Percentiles rank a stretch among this genome's conserved stretches.
phyloP scores from a whole-genome alignment of 371 early-diverging fungal genomes.

The Lichtheimia hyalospora region DNA sequence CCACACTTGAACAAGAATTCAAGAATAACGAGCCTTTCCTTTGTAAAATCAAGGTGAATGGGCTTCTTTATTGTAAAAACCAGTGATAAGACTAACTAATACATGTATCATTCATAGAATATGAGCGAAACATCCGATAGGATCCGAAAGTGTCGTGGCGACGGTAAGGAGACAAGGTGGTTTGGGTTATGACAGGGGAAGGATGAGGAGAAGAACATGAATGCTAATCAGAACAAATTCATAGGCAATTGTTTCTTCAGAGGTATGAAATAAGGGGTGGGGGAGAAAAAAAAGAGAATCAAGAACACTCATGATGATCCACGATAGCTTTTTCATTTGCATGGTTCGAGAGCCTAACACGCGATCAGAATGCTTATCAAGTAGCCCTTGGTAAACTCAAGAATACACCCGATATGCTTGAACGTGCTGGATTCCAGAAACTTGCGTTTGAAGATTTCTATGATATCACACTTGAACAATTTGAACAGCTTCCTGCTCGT shows the following conservation, averaged over 20 bases:
- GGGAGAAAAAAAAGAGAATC: too few species aligned
- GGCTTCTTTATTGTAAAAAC: not conserved
- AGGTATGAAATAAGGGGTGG: slow-evolving; percentile 40
- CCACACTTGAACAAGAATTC: slow-evolving; percentile 55
- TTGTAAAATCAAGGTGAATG: slow-evolving; percentile 55
- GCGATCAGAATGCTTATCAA: slow-evolving; percentile 24
- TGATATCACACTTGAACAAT: slow-evolving; percentile 51
- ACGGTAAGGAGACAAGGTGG: slow-evolving; percentile 46
- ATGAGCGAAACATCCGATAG: slow-evolving; percentile 46
- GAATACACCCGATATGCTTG: slow-evolving; percentile 47
- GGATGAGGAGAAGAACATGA: not conserved
- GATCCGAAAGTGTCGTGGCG: slow-evolving; percentile 68
- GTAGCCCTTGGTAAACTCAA: slow-evolving; percentile 41
- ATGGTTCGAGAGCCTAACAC: slow-evolving; percentile 63
- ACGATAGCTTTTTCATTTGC: slow-evolving; percentile 64
- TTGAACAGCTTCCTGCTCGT: slow-evolving; percentile 31
- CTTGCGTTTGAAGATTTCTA: slow-evolving; percentile 68
- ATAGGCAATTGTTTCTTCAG: slow-evolving; percentile 73
- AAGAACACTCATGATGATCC: too few species aligned
- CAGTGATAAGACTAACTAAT: too few species aligned
- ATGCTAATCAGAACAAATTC: not conserved
- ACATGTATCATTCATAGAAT: slow-evolving; percentile 36
- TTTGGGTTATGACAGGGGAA: not conserved
- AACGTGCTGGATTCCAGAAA: slow-evolving; percentile 54
- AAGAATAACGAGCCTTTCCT: slow-evolving; percentile 54